Base-by-base conservation (phyloP, 139 green algal genomes). In the Haematococcus lacustris region DNA sequence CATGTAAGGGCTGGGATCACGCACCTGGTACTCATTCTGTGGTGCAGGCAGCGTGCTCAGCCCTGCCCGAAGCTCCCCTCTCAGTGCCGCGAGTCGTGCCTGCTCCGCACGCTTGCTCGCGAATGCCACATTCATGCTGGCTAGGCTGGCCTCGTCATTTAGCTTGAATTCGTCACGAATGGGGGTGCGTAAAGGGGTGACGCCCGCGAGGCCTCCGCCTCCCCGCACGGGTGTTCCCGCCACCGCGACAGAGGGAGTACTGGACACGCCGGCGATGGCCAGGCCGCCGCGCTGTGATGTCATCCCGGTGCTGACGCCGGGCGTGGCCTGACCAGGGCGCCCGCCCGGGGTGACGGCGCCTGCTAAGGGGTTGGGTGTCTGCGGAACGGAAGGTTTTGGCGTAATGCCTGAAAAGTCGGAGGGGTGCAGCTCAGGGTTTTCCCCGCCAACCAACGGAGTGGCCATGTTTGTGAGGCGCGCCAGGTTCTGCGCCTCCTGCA, bases 391-490 rank as follows among this genome's bases (percentile, higher is more conserved):
- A 1, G 71, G 51, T 50, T 69, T 71, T 2, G 91, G 92, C 0
- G 87, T 91, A n/a, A 93, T 80, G 64, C 92, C 92, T 1, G 61
- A 75, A 51, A 82, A 88, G 59, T 88, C 82, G 33, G 71, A 71
- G 33, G 76, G 72, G 67, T 89, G 71, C 23, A 97, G 80, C 32
- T 93, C 86, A 0, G 90, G 88, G 69, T 90, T 92, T 35, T 94
- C 91, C 1, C 93, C 94, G 32, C 94, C 94, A 35, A 94, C 70
- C 60, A 99, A 86, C 0, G 95, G 92, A 0, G 94, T 98, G 74
- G 93, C 79, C 69, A 89, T 87, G 33, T 80, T 68, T 59, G 79
- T 76, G 63, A 97, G 77, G n/a, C 76, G 75, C 2, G 86, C 86
- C 60, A 96, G 85, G 71, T 96, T 92, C 59, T 91, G 83, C 13